Percentiles rank a stretch among this genome's conserved stretches.
Conservation (phyloP, 208 protist genomes). For the Leishmania braziliensis region DNA sequence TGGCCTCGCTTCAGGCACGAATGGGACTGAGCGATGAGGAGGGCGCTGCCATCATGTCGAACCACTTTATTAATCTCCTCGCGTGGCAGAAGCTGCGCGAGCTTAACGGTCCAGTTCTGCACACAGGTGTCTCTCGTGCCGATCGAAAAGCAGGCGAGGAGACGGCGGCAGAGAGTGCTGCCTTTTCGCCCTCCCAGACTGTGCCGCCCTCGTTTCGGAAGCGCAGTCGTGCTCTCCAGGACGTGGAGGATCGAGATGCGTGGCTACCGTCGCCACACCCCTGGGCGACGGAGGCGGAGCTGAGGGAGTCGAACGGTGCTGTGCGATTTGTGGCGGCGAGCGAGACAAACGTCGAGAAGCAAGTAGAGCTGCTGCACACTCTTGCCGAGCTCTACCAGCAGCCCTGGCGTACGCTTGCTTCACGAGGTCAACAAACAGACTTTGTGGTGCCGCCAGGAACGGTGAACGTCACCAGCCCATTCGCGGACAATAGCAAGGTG, state of each 20-base stretch:
- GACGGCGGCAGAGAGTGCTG: too few species aligned
- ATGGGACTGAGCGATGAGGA: constrained; percentile 55
- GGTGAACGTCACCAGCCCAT: constrained; percentile 78
- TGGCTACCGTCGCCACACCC: constrained; percentile 65
- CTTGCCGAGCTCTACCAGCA: constrained; percentile 65
- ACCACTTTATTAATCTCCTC: constrained; percentile 89
- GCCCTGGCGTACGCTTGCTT: constrained; percentile 60
- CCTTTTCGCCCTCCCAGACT: not conserved
- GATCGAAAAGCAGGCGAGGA: not conserved
- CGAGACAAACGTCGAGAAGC: constrained; percentile 67
- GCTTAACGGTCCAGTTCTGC: constrained; percentile 39
- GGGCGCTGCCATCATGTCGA: constrained; percentile 69
- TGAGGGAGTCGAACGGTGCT: constrained; percentile 5
- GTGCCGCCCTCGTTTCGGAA: constrained; percentile 12
- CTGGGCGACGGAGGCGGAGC: constrained; percentile 53
- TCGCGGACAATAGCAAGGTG: constrained; percentile 44
- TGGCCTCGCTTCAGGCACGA: constrained; percentile 43
- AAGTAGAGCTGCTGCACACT: constrained; percentile 59
- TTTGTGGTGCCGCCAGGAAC: constrained; percentile 67
- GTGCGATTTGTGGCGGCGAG: constrained; percentile 58
- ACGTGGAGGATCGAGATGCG: not conserved
- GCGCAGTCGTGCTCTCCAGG: constrained; percentile 4
- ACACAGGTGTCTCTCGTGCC: not conserved
- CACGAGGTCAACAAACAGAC: constrained; percentile 72
- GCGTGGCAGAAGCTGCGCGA: constrained; percentile 78